A percentile compares a stretch with the other conserved stretches of the same genome.
Evolutionary conservation across 1,139 yeast species (phyloP).

Genomic region (Eremothecium coryli): DNA sequence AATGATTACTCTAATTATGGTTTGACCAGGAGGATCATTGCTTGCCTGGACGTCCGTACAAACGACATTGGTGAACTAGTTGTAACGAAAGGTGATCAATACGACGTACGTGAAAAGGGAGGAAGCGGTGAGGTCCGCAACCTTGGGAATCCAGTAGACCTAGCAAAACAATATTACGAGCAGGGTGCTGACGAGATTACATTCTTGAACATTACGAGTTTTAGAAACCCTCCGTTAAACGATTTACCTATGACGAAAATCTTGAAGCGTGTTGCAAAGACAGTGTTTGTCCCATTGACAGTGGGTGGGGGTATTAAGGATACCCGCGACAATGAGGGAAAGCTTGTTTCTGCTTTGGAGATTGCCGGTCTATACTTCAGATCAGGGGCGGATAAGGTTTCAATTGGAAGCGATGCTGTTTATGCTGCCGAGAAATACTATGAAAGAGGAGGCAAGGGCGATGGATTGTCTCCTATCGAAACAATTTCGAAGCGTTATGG

Average conservation of each 20-base stretch:
- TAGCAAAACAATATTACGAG: slow-evolving; percentile 78
- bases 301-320: slow-evolving; percentile 98
- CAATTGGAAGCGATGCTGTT: slow-evolving; percentile 97
- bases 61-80: slow-evolving; percentile 92
- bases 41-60: slow-evolving; percentile 92
- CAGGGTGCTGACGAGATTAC: slow-evolving; percentile 98
- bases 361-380: slow-evolving; percentile 87
- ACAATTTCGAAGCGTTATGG: slow-evolving; percentile 88
- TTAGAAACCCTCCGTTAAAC: slow-evolving; percentile 80
- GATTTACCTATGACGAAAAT: slow-evolving; percentile 96
- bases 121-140: slow-evolving; percentile 56
- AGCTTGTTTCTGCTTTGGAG: slow-evolving; percentile 63
- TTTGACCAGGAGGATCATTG: slow-evolving; percentile 80
- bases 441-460: slow-evolving; percentile 44
- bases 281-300: slow-evolving; percentile 90
- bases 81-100: slow-evolving; percentile 96
- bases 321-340: slow-evolving; percentile 66
- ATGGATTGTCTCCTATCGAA: slow-evolving; percentile 81
- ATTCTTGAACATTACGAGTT: slow-evolving; percentile 86
- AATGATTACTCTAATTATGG: slow-evolving; percentile 55
- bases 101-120: slow-evolving; percentile 78
- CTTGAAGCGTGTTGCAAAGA: slow-evolving; percentile 68
- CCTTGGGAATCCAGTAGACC: slow-evolving; percentile 88
- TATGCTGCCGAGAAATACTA: slow-evolving; percentile 76
- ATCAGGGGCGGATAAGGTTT: slow-evolving; percentile 95